Conservation (phyloP, 2,329 filamentous ascomycete species). For the Aspergillus candidus region DNA sequence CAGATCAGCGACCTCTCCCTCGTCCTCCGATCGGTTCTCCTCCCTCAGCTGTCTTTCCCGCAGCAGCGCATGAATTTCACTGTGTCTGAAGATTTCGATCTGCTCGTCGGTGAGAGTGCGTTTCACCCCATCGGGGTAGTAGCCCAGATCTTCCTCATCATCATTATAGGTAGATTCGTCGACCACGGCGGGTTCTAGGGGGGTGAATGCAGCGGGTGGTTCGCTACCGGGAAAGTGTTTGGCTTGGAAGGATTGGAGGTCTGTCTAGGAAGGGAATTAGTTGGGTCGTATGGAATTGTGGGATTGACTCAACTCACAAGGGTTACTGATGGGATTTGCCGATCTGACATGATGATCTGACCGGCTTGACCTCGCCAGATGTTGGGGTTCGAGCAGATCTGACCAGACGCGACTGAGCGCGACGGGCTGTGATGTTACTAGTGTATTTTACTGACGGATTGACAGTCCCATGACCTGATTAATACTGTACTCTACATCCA, state of each 20-base stretch:
- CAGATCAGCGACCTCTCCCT: not conserved
- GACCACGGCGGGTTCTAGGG: not conserved
- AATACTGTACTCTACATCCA: too few species aligned
- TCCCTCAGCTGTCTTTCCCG: constrained; percentile 41
- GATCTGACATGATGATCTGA: constrained; percentile 10
- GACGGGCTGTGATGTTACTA: too few species aligned
- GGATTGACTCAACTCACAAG: constrained; percentile 19
- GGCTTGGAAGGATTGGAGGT: constrained; percentile 54
- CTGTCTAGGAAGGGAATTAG: constrained; percentile 43
- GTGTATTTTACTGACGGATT: too few species aligned
- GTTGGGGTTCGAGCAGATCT: too few species aligned
- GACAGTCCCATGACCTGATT: too few species aligned
- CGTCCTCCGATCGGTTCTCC: constrained; percentile 14
- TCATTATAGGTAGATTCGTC: constrained; percentile 22
- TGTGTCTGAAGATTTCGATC: constrained; percentile 83
- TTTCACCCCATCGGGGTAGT: constrained; percentile 79
- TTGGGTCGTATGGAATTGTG: not conserved
- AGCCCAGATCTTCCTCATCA: constrained; percentile 61
- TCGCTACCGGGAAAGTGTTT: constrained; percentile 48
- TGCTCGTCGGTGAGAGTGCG: constrained; percentile 88
- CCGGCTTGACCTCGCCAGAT: not conserved
- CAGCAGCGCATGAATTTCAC: constrained; percentile 69
- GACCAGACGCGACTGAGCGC: too few species aligned
- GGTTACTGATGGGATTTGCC: constrained; percentile 31
- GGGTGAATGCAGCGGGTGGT: constrained; percentile 1